These are phyloP conservation scores for Rhodomyrtus psidioides DNA, from an alignment of 441 rosid species.

Conservation along the genomic window DNA sequence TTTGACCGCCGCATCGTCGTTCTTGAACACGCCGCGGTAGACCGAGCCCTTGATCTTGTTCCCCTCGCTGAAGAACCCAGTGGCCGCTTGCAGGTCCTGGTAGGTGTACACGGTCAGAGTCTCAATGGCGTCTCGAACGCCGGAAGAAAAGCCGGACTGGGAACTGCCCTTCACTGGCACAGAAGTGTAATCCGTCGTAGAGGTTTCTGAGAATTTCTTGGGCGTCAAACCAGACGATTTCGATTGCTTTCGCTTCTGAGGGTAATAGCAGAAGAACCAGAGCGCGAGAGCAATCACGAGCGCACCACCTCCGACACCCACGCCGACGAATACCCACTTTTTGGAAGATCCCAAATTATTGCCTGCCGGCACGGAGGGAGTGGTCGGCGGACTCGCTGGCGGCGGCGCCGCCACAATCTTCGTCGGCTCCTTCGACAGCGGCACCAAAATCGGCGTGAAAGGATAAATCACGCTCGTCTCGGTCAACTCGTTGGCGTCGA, in stretches of 20 bases:
- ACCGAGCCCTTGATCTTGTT: slow-evolving; percentile 67
- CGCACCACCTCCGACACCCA: slow-evolving; percentile 40
- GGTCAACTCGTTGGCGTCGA: slow-evolving; percentile 43
- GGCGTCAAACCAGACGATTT: slow-evolving; percentile 11
- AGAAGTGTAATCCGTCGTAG: slow-evolving; percentile 21
- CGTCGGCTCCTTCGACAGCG: slow-evolving; percentile 41
- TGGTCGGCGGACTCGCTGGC: slow-evolving; percentile 25
- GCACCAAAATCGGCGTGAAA: slow-evolving; percentile 66
- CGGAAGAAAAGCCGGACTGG: slow-evolving; percentile 42
- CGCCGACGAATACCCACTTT: slow-evolving; percentile 51
- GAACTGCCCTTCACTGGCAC: slow-evolving; percentile 23
- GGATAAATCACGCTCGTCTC: slow-evolving; percentile 23
- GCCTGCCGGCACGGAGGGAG: slow-evolving; percentile 2
- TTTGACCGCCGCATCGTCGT: slow-evolving; percentile 73
- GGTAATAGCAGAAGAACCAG: slow-evolving; percentile 23
- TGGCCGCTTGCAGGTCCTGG: slow-evolving; percentile 50
- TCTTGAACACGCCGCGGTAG: slow-evolving; percentile 53
- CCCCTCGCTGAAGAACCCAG: slow-evolving; percentile 45
- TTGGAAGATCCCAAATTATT: slow-evolving; percentile 23
- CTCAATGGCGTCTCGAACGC: slow-evolving; percentile 46
- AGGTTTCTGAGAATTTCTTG: slow-evolving; percentile 19
- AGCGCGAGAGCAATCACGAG: slow-evolving; percentile 7
- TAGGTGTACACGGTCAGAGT: slow-evolving; percentile 58
- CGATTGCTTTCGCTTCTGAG: slow-evolving; percentile 4
- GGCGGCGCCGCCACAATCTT: slow-evolving; percentile 25